Base-by-base conservation (phyloP, 2,329 filamentous ascomycete species). In the Fusarium solani-melongenae region DNA sequence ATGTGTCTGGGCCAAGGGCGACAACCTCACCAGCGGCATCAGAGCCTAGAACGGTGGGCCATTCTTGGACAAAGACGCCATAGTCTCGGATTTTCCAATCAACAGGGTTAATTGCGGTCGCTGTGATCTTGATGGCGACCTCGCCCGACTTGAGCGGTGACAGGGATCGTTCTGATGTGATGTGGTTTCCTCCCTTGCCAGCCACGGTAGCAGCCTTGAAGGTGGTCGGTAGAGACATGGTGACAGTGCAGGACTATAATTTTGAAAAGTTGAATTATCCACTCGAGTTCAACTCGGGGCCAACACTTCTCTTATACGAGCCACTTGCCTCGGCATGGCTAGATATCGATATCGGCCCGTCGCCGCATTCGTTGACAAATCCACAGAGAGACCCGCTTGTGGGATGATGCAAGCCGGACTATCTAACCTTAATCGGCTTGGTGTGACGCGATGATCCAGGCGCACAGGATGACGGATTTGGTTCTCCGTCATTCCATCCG, bases 51-150 rank as follows among this genome's bases (percentile, higher is more conserved):
- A 76, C 46, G 1, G 70, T 67, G 1, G 73, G 73, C 3, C 64
- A 76, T 2, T 74, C 46, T 4, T 65, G 57, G 33, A 77, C 56
- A 44, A 80, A 77, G 14, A 72, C 15, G 3, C 78, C 74, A 24
- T 76, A 70, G 66, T 78, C 75, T 24, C 81, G 80, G 5, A 82
- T 74, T 65, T 83, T 83, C 77, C 80, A 81, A 72, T 83, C 81
- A 5, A 82, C 62, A 61, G 77, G 66, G 81, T 82, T 83, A 51
- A 82, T 79, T 10, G 81, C 81, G 1, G 80, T 78, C 1, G 78
- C 77, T 3, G 51, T 62, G 41, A 62, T 36, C 22, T 62, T 62
- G 44, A 62, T 62, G 58, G 58, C 58, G 27, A 62, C 58, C 33
- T 62, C 58, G 58, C 41, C 41, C 5, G 39, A n/a, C n/a, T 36